Percentiles rank a stretch among this genome's conserved stretches.
Evolutionary conservation across 2,329 filamentous ascomycete genomes (phyloP).

Genomic region (Rhynchosporium agropyri): DNA sequence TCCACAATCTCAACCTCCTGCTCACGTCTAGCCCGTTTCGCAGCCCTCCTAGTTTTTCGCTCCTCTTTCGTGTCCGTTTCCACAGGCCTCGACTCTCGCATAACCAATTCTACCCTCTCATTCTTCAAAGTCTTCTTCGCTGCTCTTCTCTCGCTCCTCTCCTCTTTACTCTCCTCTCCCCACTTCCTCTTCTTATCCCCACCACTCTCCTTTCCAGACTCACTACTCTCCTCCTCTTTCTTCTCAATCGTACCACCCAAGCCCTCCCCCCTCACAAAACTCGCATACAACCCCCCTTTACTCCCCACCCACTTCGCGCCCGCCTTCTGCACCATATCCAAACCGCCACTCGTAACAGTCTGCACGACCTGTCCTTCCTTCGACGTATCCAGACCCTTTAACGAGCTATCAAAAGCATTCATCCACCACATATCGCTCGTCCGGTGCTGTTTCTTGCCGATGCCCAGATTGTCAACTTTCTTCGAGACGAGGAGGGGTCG

Average conservation of each 20-base stretch:
- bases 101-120: slow-evolving; percentile 35
- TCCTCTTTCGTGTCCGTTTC: slow-evolving; percentile 31
- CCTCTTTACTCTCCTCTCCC: slow-evolving; percentile 44
- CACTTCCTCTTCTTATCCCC: slow-evolving; percentile 39
- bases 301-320: slow-evolving; percentile 60
- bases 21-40: slow-evolving; percentile 17
- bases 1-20: slow-evolving; percentile 33
- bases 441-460: slow-evolving; percentile 72
- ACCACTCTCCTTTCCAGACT: slow-evolving; percentile 25
- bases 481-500: slow-evolving; percentile 82
- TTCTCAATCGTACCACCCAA: slow-evolving; percentile 68
- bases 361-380: slow-evolving; percentile 58
- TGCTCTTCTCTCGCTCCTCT: slow-evolving; percentile 45
- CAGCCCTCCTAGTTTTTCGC: slow-evolving; percentile 20
- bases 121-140: slow-evolving; percentile 41
- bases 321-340: slow-evolving; percentile 59
- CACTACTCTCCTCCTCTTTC: slow-evolving; percentile 29
- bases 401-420: slow-evolving; percentile 86
- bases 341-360: slow-evolving; percentile 56
- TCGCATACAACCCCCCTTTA: slow-evolving; percentile 67
- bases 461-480: slow-evolving; percentile 78
- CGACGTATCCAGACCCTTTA: slow-evolving; percentile 75
- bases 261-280: slow-evolving; percentile 81
- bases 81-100: slow-evolving; percentile 36
- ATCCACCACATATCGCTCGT: slow-evolving; percentile 94